Base-by-base conservation (phyloP, 106 monocot species). In the Dendrobium huoshanense region DNA sequence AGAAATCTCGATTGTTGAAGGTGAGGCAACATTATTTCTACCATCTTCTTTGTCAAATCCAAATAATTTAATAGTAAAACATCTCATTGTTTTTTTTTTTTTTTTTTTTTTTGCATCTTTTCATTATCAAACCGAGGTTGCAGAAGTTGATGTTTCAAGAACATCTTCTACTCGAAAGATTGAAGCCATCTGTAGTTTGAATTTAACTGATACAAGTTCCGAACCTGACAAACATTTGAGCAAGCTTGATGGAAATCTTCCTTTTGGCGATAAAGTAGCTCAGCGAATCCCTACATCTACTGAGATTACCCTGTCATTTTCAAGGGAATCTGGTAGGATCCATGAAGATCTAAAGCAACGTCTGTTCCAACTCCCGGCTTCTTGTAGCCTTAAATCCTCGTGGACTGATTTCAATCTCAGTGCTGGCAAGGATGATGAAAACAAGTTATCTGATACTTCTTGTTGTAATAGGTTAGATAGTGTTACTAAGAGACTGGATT, bases 271-370 rank as follows among this genome's bases (percentile, higher is more conserved):
- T 61, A 82, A 49, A 17, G 68, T 2, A n/a, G 27, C 45, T 8
- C 45, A 45, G 45, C 45, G 45, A 45, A 45, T 59, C 31, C 33
- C 29, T 17, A 72, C 79, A 15, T 68, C 78, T 33, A 17, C 79
- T 73, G 83, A 83, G 41, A 55, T 70, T 45, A 11, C 19, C 15
- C 45, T 18, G 8, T 24, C 33, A 33, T 70, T 18, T 0, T 24
- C 33, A 49, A 77, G 13, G 37, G 82, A 82, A 54, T 87, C 91
- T 74, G 83, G 89, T 41, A 87, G 56, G 48, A 72, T 85, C 47
- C 79, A 84, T 40, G 92, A 95, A 80, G 92, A 98, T 58, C 59
- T 98, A 73, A 91, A 81, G 79, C 24, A 45, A 61, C 78, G 86
- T 31, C 68, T 95, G 20, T 87, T 91, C 16, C 89, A 92, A 55